Percentiles rank a stretch among this genome's conserved stretches.
Conservation (phyloP, 2,329 filamentous ascomycete species). For the Plenodomus tracheiphilus region DNA sequence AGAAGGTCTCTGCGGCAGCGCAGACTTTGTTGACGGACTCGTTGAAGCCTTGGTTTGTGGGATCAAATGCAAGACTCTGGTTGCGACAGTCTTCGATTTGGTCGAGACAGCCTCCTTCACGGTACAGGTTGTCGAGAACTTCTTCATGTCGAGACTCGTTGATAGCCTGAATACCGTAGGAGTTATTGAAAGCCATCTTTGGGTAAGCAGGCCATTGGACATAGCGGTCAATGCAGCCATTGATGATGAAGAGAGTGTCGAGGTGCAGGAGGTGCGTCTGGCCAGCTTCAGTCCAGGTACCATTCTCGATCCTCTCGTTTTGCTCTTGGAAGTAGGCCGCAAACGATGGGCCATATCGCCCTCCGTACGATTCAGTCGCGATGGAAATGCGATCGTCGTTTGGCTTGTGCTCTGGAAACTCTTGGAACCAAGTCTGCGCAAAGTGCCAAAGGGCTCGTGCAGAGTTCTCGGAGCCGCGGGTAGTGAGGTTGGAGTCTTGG, state of each 20-base stretch:
- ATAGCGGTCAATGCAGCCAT: slow-evolving; percentile 58
- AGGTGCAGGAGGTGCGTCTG: slow-evolving; percentile 46
- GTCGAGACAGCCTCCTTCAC: slow-evolving; percentile 57
- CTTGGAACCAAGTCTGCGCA: slow-evolving; percentile 63
- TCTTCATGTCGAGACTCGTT: slow-evolving; percentile 53
- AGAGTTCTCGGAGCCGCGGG: slow-evolving; percentile 57
- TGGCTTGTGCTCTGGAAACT: slow-evolving; percentile 65
- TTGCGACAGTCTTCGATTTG: slow-evolving; percentile 56
- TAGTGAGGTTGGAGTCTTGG: slow-evolving; percentile 48
- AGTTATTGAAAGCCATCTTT: slow-evolving; percentile 60
- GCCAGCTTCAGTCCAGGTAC: slow-evolving; percentile 38
- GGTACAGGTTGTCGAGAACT: slow-evolving; percentile 51
- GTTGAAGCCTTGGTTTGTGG: slow-evolving; percentile 49
- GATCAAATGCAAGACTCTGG: slow-evolving; percentile 53
- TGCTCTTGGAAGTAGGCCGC: slow-evolving; percentile 60
- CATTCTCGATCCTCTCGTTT: slow-evolving; percentile 56
- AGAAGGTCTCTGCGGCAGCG: slow-evolving; percentile 50
- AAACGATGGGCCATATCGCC: slow-evolving; percentile 62
- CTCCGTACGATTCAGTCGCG: slow-evolving; percentile 57
- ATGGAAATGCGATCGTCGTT: slow-evolving; percentile 61
- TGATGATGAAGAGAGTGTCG: slow-evolving; percentile 60
- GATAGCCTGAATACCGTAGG: slow-evolving; percentile 59
- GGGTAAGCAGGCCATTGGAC: slow-evolving; percentile 55
- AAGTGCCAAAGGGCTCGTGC: slow-evolving; percentile 62
- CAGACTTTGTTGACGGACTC: slow-evolving; percentile 48